A percentile compares a stretch with the other conserved stretches of the same genome.
These are phyloP conservation scores for Luvunga scandens DNA, from an alignment of 345 rosid species.

Conservation along the genomic window DNA sequence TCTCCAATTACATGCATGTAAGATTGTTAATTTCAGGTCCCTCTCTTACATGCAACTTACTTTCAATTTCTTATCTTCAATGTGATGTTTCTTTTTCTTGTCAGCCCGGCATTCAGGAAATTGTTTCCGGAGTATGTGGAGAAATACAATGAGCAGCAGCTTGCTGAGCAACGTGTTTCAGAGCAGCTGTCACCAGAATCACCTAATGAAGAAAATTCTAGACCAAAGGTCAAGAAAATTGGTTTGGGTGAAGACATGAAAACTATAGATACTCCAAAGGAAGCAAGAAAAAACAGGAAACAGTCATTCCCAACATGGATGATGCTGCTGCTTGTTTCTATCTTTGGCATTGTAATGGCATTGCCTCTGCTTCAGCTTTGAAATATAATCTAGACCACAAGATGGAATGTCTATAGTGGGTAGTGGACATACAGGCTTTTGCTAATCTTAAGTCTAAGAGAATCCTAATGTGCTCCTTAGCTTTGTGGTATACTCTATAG, in stretches of 20 bases:
- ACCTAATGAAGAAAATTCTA: slow-evolving; percentile 36
- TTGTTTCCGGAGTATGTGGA: slow-evolving; percentile 93
- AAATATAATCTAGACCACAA: slow-evolving; percentile 19
- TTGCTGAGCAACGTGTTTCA: slow-evolving; percentile 43
- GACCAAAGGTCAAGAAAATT: slow-evolving; percentile 30
- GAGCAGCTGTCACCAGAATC: slow-evolving; percentile 40
- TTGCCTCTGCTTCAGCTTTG: slow-evolving; percentile 92
- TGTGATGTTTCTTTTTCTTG: slow-evolving; percentile 9
- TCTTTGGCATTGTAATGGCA: slow-evolving; percentile 93
- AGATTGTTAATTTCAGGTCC: not conserved
- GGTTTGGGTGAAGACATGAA: slow-evolving; percentile 36
- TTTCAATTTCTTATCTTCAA: not conserved
- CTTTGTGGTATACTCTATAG: slow-evolving; percentile 16
- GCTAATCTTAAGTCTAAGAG: not conserved
- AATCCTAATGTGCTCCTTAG: slow-evolving; percentile 12
- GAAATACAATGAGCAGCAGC: slow-evolving; percentile 62
- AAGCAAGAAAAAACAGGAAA: slow-evolving; percentile 47
- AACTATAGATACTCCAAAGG: slow-evolving; percentile 26
- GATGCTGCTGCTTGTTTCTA: slow-evolving; percentile 76
- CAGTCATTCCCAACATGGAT: slow-evolving; percentile 82
- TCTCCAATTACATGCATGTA: not conserved
- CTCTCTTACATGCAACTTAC: not conserved
- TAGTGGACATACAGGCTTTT: slow-evolving; percentile 21
- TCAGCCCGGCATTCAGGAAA: slow-evolving; percentile 83
- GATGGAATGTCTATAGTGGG: slow-evolving; percentile 17